A percentile compares a stretch with the other conserved stretches of the same genome.
phyloP scores from a whole-genome alignment of 1,284 basidiomycete genomes.

The Fomitopsis pinicola region DNA sequence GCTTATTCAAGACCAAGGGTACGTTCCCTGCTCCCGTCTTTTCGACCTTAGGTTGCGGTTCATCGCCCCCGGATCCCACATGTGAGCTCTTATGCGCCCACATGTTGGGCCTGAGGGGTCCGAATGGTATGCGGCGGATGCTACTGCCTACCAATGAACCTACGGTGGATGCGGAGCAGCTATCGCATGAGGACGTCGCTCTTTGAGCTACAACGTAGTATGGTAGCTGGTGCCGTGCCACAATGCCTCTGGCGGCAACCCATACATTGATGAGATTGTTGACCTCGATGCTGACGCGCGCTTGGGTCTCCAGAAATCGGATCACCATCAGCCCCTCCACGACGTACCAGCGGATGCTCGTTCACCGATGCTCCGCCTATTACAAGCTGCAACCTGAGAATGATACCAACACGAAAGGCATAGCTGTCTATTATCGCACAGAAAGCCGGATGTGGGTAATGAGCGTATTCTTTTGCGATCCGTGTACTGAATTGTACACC shows the following conservation, averaged over 20 bases:
- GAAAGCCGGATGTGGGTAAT: slow-evolving; percentile 65
- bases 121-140: too few relatives aligned
- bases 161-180: too few relatives aligned
- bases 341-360: slow-evolving; percentile 76
- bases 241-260: neutral
- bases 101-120: too few relatives aligned
- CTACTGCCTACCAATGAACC: too few relatives aligned
- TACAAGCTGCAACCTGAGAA: slow-evolving; percentile 67
- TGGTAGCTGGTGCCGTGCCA: neutral
- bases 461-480: neutral
- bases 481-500: neutral
- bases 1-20: slow-evolving; percentile 71
- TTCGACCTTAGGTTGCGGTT: neutral
- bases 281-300: neutral
- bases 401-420: slow-evolving; percentile 59
- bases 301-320: slow-evolving; percentile 40
- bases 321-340: slow-evolving; percentile 63
- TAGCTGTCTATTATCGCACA: slow-evolving; percentile 46
- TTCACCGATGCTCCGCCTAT: slow-evolving; percentile 78
- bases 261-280: neutral
- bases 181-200: too few relatives aligned
- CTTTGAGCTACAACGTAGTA: too few relatives aligned
- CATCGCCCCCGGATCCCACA: neutral
- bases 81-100: too few relatives aligned
- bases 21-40: slow-evolving; percentile 23